These are phyloP conservation scores for Rutidosis leptorrhynchoides DNA, from an alignment of 129 eudicot species.

Conservation along the genomic window DNA sequence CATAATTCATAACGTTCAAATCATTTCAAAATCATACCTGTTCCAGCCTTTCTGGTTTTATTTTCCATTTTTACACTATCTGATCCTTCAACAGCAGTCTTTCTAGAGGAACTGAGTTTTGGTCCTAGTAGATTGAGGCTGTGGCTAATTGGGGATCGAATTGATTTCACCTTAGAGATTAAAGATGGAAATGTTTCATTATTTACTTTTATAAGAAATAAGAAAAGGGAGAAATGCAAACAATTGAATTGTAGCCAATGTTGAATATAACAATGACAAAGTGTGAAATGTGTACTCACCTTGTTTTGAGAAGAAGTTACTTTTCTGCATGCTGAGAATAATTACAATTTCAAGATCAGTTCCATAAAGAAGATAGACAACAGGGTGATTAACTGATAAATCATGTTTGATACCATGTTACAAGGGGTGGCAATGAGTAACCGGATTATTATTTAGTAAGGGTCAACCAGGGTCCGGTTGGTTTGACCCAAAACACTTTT, in stretches of 20 bases:
- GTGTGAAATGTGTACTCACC: conserved; percentile 31
- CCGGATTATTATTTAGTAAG: not conserved
- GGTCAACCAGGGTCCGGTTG: not conserved
- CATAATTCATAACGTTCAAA: no score
- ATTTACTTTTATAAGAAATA: conserved; percentile 14
- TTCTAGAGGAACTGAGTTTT: conserved; percentile 31
- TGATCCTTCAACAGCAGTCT: conserved; percentile 25
- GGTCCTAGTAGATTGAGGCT: conserved; percentile 30
- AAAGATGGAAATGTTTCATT: conserved; percentile 5
- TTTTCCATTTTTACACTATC: conserved; percentile 19
- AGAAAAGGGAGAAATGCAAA: conserved; percentile 1
- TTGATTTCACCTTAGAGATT: conserved; percentile 33
- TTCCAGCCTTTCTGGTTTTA: conserved; percentile 36
- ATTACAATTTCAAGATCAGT: conserved; percentile 11
- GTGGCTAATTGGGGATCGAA: conserved; percentile 29
- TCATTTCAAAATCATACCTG: conserved; percentile 24
- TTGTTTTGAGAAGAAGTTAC: conserved; percentile 31
- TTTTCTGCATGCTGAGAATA: conserved; percentile 51
- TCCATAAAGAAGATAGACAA: conserved; percentile 18
- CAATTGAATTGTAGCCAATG: not conserved
- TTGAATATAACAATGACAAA: not conserved
- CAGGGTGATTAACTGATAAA: not conserved
- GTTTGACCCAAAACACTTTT: not conserved
- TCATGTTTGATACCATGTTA: not conserved
- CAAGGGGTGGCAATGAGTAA: not conserved